Conservation (phyloP, 306 rosid species). For the Vigna nakashimae region DNA sequence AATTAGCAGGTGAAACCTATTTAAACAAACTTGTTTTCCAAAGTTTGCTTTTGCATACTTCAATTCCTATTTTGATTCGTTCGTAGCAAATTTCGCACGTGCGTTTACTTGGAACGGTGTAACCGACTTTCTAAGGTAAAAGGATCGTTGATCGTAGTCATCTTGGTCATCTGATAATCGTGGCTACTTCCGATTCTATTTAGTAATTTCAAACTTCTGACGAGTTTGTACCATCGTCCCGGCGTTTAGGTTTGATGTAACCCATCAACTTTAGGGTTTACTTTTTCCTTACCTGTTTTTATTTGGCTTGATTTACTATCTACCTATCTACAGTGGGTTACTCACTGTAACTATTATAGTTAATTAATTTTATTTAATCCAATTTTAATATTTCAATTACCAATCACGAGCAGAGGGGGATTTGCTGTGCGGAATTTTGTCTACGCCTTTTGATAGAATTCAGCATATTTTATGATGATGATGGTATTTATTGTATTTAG, state of each 20-base stretch:
- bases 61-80: slow-evolving; percentile 34
- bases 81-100: slow-evolving; percentile 53
- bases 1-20: no score
- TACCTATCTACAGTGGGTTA: slow-evolving; percentile 16
- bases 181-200: slow-evolving; percentile 9
- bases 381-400: slow-evolving; percentile 27
- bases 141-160: slow-evolving; percentile 44
- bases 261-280: slow-evolving; percentile 46
- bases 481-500: slow-evolving; percentile 33
- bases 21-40: background rate
- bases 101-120: slow-evolving; percentile 43
- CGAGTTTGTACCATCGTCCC: slow-evolving; percentile 17
- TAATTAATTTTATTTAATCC: slow-evolving; percentile 37
- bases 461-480: background rate
- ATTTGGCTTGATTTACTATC: slow-evolving; percentile 30
- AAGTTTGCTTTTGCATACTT: background rate
- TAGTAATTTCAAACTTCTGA: slow-evolving; percentile 12
- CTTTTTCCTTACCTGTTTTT: background rate
- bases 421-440: slow-evolving; percentile 16
- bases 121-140: slow-evolving; percentile 48
- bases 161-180: slow-evolving; percentile 28
- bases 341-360: slow-evolving; percentile 1
- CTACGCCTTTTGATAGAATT: slow-evolving; percentile 10
- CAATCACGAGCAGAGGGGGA: slow-evolving; percentile 11
- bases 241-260: slow-evolving; percentile 41